Conservation (phyloP, 2,329 filamentous ascomycete species). For the Aciculosporium take region DNA sequence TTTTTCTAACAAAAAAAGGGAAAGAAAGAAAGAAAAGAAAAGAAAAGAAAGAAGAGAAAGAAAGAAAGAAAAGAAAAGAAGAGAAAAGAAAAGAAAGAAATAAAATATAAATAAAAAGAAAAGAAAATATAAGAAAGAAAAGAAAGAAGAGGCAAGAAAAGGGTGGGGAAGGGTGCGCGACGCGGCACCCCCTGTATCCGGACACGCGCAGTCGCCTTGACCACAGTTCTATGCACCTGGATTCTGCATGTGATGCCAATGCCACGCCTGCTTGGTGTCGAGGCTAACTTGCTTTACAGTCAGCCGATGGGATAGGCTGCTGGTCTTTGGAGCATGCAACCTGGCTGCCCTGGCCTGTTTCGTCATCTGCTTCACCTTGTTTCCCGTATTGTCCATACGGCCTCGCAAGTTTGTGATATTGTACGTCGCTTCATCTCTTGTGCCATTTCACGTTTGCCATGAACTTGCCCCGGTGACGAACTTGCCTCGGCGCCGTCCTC, state of each 20-base stretch:
- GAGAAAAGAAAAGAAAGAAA: no score
- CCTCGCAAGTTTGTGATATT: slow-evolving; percentile 92
- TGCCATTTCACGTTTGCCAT: slow-evolving; percentile 6
- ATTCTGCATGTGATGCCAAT: slow-evolving; percentile 28
- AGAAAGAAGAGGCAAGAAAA: neutral
- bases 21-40: no score
- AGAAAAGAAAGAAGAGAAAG: no score
- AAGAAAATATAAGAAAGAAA: no score
- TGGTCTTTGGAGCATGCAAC: slow-evolving; percentile 87
- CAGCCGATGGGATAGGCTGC: slow-evolving; percentile 88
- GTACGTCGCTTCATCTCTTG: slow-evolving; percentile 48
- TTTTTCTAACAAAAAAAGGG: no score
- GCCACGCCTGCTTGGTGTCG: slow-evolving; percentile 27
- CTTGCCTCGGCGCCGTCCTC: neutral
- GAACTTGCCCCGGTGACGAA: no score
- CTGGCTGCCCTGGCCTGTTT: slow-evolving; percentile 82
- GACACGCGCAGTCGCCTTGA: slow-evolving; percentile 29
- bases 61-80: no score
- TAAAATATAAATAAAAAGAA: no score
- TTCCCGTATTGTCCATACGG: slow-evolving; percentile 65
- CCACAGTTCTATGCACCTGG: slow-evolving; percentile 15
- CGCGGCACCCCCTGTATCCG: slow-evolving; percentile 28
- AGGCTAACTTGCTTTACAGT: slow-evolving; percentile 43
- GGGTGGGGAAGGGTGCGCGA: slow-evolving; percentile 3
- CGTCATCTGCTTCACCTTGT: slow-evolving; percentile 79